Evolutionary conservation across 306 rosid genomes (phyloP), one percentile per base, ranked within the genome.

Genomic region (Pyrus pyrifolia): DNA sequence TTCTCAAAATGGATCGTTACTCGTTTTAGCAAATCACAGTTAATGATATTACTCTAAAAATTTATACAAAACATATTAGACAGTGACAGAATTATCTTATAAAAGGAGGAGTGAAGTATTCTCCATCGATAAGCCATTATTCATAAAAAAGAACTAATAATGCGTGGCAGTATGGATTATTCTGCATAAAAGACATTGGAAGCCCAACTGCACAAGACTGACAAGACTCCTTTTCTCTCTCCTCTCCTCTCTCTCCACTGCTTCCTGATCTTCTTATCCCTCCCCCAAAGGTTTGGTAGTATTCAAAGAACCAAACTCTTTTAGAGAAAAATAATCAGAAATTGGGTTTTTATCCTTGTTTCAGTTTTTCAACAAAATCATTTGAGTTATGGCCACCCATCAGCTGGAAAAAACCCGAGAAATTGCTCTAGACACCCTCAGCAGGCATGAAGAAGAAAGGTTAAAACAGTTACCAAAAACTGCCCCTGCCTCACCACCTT

Each of bases 301-400:
- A 81, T 75, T 85, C 93, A 81, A 70, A 79, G 82, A 79, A 76
- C 68, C 65, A 75, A 71, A 80, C 53, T 64, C 53, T 78, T 65
- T 14, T 17, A 17, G 55, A 51, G 21, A 17, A 51, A 51, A 49
- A 49, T 1, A 74, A 22, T 75, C 73, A 79, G 68, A 81, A 76
- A 17, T 67, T 58, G 57, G 55, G 60, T 79, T 85, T 77, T 79
- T 80, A 74, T 40, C 67, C 79, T 52, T 83, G 55, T 71, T 51
- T 4, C 76, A 64, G 67, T 58, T 66, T 77, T 77, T 73, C 80
- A 79, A 70, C 58, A 58, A 66, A 84, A 70, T 76, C 79, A 68
- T 67, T 75, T 27, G 52, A 67, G 73, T 81, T 61, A 94, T 94
- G 97, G 98, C 88, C 74, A 64, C 80, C 40, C 76, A 69, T 76